Base-by-base conservation (phyloP, 371 early-diverging fungal genomes). In the Mucor mucedo region DNA sequence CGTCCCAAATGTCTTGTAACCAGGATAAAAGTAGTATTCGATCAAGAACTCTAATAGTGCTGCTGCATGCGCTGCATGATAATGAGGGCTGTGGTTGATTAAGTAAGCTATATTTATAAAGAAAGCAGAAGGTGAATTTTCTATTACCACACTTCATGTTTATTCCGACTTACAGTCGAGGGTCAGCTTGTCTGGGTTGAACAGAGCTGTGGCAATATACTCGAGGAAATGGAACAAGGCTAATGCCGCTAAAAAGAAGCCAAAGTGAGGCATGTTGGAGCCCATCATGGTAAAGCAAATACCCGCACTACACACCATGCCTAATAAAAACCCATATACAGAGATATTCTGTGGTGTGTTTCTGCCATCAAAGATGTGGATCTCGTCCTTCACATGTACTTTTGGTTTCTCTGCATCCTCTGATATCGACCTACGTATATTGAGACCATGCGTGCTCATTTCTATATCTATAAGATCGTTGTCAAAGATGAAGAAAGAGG, bases 261-360 rank as follows among this genome's bases (percentile, higher is more conserved):
- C 90, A 54, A 92, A 73, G 62, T 87, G 88, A 30, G 82, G 79
- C 32, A 69, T 63, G 0, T 62, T 47, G 10, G 65, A 47, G 57
- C 72, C 65, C 4, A 67, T 48, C 0, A 76, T 55, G 0, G 81
- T 73, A 58, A 82, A 63, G 58, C 74, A 59, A 3, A 88, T 38
- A 21, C 88, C 89, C 0, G 70, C 75, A 32, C 90, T 89, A 60
- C 83, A 80, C 11, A 87, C 68, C 8, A 76, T 66, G 1, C 93
- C 93, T 3, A 91, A 63, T 5, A 79, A 62, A 65, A 87, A 89
- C 0, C 89, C 86, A 65, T 91, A 87, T 1, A 80, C 64, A 2
- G 91, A 83, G 52, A 93, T 87, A 62, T 93, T 93, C 53, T 90
- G 90, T 4, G 89, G 88, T 2, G 84, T 77, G 68, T 93, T 89